phyloP scores from a whole-genome alignment of 768 basidiomycete genomes.

The Rhodosporidiobolus sp. region DNA sequence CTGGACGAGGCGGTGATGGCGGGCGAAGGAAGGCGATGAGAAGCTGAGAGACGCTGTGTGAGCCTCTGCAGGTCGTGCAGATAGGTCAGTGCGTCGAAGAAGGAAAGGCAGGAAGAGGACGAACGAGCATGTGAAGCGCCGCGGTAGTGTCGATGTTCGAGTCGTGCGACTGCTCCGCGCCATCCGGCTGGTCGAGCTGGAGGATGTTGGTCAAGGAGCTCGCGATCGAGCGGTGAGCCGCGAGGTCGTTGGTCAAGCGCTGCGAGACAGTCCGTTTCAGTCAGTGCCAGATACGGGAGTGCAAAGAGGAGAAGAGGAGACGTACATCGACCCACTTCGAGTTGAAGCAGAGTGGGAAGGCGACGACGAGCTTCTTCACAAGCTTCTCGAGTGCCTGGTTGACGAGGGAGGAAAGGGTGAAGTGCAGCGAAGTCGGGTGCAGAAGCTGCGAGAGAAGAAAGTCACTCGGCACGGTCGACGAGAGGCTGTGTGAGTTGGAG shows the following conservation, averaged over 20 bases:
- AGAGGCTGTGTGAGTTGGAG: background rate
- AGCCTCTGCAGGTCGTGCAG: no score
- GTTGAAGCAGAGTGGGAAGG: constrained; percentile 29
- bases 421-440: constrained; percentile 10
- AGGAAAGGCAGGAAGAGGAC: background rate
- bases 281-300: background rate
- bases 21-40: background rate
- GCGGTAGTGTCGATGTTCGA: background rate
- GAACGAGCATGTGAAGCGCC: background rate
- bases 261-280: background rate
- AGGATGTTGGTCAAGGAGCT: constrained; percentile 15
- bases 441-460: background rate
- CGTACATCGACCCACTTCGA: constrained; percentile 18
- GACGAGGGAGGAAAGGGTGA: background rate
- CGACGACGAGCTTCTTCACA: background rate
- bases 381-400: background rate
- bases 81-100: no score
- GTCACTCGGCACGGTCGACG: background rate
- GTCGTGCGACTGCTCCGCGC: background rate
- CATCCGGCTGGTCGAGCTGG: background rate
- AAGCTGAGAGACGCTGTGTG: background rate
- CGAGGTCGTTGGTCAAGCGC: constrained; percentile 14
- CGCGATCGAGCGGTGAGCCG: constrained; percentile 3
- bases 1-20: background rate
- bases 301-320: background rate